Conservation (phyloP, 345 rosid species). For the Salix suchowensis region DNA sequence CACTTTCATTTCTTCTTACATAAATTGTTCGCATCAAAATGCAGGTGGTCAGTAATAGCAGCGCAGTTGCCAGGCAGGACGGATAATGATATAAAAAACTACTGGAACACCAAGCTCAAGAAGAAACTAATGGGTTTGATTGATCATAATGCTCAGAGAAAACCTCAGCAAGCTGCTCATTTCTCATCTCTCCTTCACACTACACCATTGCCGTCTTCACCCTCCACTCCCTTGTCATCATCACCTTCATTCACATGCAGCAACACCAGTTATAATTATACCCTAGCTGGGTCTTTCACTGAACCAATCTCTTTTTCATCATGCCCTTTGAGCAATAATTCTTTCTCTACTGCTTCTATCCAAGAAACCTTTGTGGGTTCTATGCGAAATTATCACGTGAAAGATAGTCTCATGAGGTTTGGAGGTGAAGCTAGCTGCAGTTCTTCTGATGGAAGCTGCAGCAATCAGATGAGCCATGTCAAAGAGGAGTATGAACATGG, state of each 20-base stretch:
- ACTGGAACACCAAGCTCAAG: slow-evolving; percentile 39
- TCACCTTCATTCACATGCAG: slow-evolving; percentile 23
- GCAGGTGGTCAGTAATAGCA: slow-evolving; percentile 38
- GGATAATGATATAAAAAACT: slow-evolving; percentile 32
- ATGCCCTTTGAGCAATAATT: slow-evolving; percentile 31
- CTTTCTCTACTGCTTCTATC: slow-evolving; percentile 24
- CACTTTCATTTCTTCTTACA: neutral
- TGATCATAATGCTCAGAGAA: neutral
- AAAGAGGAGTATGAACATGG: slow-evolving; percentile 27
- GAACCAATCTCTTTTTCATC: slow-evolving; percentile 34
- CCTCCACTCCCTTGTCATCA: slow-evolving; percentile 23
- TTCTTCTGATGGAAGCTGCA: slow-evolving; percentile 58
- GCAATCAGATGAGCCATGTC: slow-evolving; percentile 30
- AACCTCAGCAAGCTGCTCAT: slow-evolving; percentile 14
- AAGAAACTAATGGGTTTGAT: slow-evolving; percentile 38
- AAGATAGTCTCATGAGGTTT: slow-evolving; percentile 26
- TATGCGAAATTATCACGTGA: slow-evolving; percentile 24
- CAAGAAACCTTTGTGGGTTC: slow-evolving; percentile 25
- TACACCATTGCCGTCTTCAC: slow-evolving; percentile 24
- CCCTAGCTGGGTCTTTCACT: slow-evolving; percentile 23
- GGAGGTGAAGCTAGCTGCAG: slow-evolving; percentile 51
- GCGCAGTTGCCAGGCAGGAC: slow-evolving; percentile 37
- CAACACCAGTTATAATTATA: slow-evolving; percentile 19
- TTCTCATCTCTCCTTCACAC: slow-evolving; percentile 20
- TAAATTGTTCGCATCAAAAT: neutral